These are phyloP conservation scores for Piper longum DNA, from an alignment of 164 flowering plant species.

Conservation along the genomic window DNA sequence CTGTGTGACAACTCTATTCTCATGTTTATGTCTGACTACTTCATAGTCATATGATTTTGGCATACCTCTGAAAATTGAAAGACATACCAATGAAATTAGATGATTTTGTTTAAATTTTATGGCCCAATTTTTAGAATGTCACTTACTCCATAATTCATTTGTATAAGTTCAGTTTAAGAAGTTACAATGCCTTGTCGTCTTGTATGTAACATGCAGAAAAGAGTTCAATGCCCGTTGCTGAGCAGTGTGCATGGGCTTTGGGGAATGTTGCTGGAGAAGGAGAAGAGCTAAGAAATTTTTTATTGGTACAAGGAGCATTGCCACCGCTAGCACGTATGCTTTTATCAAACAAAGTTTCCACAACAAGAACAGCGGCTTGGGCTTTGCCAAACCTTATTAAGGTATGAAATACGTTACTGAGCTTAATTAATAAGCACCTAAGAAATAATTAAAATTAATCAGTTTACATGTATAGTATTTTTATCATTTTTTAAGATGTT, in stretches of 20 bases:
- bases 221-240: conserved; percentile 84
- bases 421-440: not conserved
- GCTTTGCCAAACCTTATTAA: conserved; percentile 89
- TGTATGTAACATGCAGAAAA: conserved; percentile 40
- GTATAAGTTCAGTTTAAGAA: no score
- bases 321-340: conserved; percentile 86
- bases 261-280: conserved; percentile 99
- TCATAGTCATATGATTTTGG: no score
- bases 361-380: conserved; percentile 98
- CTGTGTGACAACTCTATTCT: no score
- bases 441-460: no score
- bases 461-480: no score
- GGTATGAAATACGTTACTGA: conserved; percentile 24
- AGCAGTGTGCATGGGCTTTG: conserved; percentile 99
- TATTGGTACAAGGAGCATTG: conserved; percentile 89
- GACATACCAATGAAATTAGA: no score
- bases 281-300: conserved; percentile 66
- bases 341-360: conserved; percentile 82
- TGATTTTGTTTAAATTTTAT: no score
- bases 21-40: no score
- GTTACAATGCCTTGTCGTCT: conserved; percentile 3
- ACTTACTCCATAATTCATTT: no score
- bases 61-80: no score
- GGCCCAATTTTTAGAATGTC: no score
- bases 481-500: no score